These are phyloP conservation scores for Backusella luteola DNA, from an alignment of 192 early-diverging fungal species.

Conservation along the genomic window DNA sequence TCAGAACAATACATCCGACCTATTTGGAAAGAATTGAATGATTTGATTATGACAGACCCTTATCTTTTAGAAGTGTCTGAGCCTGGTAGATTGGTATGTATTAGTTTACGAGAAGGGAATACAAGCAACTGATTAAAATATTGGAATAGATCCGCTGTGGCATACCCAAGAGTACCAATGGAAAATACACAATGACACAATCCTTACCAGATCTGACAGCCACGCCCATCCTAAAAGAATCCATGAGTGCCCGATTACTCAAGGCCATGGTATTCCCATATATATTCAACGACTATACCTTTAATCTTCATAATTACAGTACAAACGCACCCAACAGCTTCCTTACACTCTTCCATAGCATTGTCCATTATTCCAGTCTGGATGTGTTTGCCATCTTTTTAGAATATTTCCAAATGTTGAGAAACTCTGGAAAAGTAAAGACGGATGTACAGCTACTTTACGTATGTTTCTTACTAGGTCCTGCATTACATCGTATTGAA, in stretches of 20 bases:
- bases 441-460: conserved; percentile 75
- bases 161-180: conserved; percentile 30
- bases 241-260: conserved; percentile 28
- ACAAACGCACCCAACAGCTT: conserved; percentile 72
- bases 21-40: conserved; percentile 48
- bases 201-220: conserved; percentile 31
- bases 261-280: conserved; percentile 50
- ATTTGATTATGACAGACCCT: conserved; percentile 34
- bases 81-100: conserved; percentile 42
- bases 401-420: conserved; percentile 41
- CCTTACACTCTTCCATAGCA: conserved; percentile 69
- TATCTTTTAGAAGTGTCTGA: conserved; percentile 40
- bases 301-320: conserved; percentile 60
- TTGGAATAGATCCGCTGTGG: conserved; percentile 32
- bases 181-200: conserved; percentile 39
- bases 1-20: conserved; percentile 43
- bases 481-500: conserved; percentile 69
- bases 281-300: conserved; percentile 58
- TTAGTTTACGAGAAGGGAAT: not conserved
- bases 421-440: conserved; percentile 40
- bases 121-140: not conserved
- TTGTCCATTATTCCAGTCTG: conserved; percentile 71
- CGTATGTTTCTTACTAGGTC: conserved; percentile 68
- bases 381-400: conserved; percentile 57
- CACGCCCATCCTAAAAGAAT: conserved; percentile 23